Evolutionary conservation across 129 eudicot species (phyloP).

Genomic region (Arctium minus): DNA sequence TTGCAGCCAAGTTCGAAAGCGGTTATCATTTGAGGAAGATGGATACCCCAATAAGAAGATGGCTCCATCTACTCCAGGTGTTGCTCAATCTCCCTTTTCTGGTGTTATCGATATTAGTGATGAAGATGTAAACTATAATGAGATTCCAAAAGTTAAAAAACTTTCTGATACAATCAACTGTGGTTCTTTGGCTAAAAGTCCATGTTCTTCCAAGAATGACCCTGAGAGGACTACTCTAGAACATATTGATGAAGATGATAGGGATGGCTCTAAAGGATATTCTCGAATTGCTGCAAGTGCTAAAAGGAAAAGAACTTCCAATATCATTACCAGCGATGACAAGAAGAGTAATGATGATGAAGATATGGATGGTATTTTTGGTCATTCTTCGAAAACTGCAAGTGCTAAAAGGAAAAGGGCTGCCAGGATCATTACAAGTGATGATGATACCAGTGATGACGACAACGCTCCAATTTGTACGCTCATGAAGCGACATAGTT

Average conservation of each 20-base stretch:
- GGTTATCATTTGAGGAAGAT: constrained; percentile 33
- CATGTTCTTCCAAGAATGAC: not conserved
- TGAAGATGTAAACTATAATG: constrained; percentile 26
- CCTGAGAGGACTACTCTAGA: not conserved
- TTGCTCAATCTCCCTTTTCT: constrained; percentile 25
- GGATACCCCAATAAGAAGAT: constrained; percentile 33
- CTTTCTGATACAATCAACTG: constrained; percentile 8
- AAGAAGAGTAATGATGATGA: constrained; percentile 13
- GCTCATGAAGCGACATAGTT: constrained; percentile 20
- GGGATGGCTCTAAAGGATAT: constrained; percentile 3
- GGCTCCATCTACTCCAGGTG: constrained; percentile 61
- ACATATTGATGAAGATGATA: constrained; percentile 27
- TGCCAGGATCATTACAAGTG: constrained; percentile 32
- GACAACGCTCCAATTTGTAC: constrained; percentile 46
- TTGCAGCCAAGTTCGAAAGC: constrained; percentile 27
- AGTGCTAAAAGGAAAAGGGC: constrained; percentile 35
- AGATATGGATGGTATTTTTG: constrained; percentile 12
- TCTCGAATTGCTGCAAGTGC: constrained; percentile 14
- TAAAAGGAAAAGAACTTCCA: constrained; percentile 38
- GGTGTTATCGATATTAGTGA: constrained; percentile 43
- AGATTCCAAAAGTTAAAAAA: not conserved
- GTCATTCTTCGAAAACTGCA: not conserved
- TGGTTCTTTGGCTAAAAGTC: constrained; percentile 2
- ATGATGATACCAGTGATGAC: constrained; percentile 43
- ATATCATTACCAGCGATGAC: constrained; percentile 35